Percentiles rank a stretch among this genome's conserved stretches.
Evolutionary conservation across 441 rosid genomes (phyloP).

Genomic region (Erodium moschatum): DNA sequence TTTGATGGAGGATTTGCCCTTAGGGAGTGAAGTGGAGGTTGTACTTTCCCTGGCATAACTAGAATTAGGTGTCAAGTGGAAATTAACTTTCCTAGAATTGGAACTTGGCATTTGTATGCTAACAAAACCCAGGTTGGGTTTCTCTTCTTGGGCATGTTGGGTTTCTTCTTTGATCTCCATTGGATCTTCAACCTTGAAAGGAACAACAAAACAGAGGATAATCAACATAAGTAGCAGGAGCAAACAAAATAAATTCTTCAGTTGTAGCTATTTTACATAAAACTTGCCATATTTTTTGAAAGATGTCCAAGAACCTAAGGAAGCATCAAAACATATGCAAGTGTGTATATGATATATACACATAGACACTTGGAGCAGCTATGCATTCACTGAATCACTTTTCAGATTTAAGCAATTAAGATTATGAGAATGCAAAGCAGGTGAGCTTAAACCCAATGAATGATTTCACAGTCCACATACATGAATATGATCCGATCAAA

Average conservation of each 20-base stretch:
- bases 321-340: too few relatives aligned
- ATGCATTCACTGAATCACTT: too few relatives aligned
- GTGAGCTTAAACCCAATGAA: not conserved
- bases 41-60: conserved; percentile 31
- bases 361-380: too few relatives aligned
- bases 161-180: conserved; percentile 35
- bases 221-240: not conserved
- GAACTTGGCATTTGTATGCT: conserved; percentile 40
- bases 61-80: conserved; percentile 45
- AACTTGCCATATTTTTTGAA: too few relatives aligned
- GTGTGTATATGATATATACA: too few relatives aligned
- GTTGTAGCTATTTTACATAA: too few relatives aligned
- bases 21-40: conserved; percentile 28
- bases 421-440: too few relatives aligned
- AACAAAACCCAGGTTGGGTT: conserved; percentile 41
- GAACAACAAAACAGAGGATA: conserved; percentile 1
- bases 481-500: too few relatives aligned
- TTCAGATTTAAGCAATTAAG: too few relatives aligned
- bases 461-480: not conserved
- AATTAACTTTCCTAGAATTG: conserved; percentile 77
- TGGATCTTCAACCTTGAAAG: conserved; percentile 40
- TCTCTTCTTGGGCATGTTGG: conserved; percentile 32
- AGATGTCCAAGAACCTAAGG: not conserved
- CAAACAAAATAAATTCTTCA: too few relatives aligned
- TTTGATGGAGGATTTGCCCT: conserved; percentile 56